phyloP scores from a whole-genome alignment of 345 rosid species.

The Linum lewisii region DNA sequence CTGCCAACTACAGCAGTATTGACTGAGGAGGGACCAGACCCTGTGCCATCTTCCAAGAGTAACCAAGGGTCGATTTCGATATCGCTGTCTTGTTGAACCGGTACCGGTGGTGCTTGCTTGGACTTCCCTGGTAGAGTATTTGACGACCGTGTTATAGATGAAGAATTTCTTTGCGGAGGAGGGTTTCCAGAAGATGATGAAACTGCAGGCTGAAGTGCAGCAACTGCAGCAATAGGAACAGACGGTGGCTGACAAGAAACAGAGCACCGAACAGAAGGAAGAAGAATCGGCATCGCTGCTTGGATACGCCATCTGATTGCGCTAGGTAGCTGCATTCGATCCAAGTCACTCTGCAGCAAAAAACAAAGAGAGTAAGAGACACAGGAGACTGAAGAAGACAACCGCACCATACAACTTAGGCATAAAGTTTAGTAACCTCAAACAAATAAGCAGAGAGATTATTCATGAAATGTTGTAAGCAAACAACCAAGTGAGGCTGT shows the following conservation, averaged over 20 bases:
- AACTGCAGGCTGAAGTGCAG: constrained; percentile 49
- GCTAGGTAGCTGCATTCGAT: constrained; percentile 85
- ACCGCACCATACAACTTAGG: too few relatives aligned
- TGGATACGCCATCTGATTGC: constrained; percentile 83
- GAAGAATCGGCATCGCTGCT: constrained; percentile 77
- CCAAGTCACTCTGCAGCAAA: constrained; percentile 70
- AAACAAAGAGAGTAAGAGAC: too few relatives aligned
- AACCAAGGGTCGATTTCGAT: constrained; percentile 89
- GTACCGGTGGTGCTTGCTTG: constrained; percentile 31
- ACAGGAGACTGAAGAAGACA: too few relatives aligned
- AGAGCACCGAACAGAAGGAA: constrained; percentile 47
- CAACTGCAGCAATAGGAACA: constrained; percentile 47
- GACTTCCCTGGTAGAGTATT: constrained; percentile 41
- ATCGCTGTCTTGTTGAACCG: constrained; percentile 42
- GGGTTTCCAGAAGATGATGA: constrained; percentile 32
- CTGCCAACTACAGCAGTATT: constrained; percentile 38
- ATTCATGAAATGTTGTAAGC: too few relatives aligned
- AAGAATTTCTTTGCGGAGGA: constrained; percentile 36
- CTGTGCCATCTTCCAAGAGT: constrained; percentile 87
- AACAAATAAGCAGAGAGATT: neutral
- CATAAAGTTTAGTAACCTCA: neutral
- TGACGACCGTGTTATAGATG: constrained; percentile 30
- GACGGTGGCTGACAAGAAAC: constrained; percentile 70
- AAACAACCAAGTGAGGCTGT: too few relatives aligned
- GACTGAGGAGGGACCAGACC: constrained; percentile 51